phyloP scores from a whole-genome alignment of 352 stramenopile genomes.

The Phytophthora multivora region DNA sequence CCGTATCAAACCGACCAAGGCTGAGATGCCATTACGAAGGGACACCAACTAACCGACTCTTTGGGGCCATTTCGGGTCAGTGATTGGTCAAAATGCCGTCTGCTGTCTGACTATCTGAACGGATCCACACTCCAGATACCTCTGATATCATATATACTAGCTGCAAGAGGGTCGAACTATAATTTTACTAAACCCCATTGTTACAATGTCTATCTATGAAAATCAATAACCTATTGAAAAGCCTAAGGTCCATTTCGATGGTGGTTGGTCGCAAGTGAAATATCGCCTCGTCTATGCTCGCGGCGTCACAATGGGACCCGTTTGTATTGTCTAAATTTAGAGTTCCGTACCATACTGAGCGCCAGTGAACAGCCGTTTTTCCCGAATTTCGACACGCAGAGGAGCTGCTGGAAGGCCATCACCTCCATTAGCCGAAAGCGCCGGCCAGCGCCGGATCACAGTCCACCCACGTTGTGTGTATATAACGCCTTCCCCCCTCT shows the following conservation, averaged over 20 bases:
- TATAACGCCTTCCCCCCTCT: conserved; percentile 6
- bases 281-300: conserved; percentile 10
- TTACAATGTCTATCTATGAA: no score
- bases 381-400: conserved; percentile 28
- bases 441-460: conserved; percentile 25
- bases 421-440: conserved; percentile 19
- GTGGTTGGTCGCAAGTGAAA: neutral
- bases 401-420: conserved; percentile 33
- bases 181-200: no score
- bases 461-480: conserved; percentile 18
- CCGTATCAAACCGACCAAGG: neutral
- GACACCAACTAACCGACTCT: conserved; percentile 23
- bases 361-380: conserved; percentile 33
- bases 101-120: conserved; percentile 29
- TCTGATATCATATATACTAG: neutral
- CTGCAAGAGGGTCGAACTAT: neutral
- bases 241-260: neutral
- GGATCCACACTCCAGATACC: conserved; percentile 20
- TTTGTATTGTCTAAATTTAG: conserved; percentile 34
- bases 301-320: conserved; percentile 2
- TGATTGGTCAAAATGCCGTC: conserved; percentile 11
- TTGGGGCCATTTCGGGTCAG: neutral
- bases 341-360: conserved; percentile 23
- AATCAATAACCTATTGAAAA: conserved; percentile 1
- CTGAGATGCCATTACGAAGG: conserved; percentile 18